Percentiles rank a stretch among this genome's conserved stretches.
Conservation (phyloP, 345 rosid species). For the Moricandia moricandioides region DNA sequence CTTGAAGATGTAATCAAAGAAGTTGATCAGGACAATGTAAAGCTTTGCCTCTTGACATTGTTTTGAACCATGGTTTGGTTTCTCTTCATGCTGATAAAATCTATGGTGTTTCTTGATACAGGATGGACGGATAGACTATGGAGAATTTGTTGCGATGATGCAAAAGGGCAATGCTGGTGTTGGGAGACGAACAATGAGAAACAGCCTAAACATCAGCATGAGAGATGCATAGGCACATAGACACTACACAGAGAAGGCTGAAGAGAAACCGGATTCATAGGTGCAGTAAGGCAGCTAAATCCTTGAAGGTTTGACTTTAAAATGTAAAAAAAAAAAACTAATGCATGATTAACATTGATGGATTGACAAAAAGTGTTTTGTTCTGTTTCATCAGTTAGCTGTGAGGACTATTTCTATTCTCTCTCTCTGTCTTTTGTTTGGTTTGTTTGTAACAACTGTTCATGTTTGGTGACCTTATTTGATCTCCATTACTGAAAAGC, state of each 20-base stretch:
- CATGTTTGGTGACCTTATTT: conserved; percentile 21
- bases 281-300: conserved; percentile 9
- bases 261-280: background rate
- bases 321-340: conserved; percentile 14
- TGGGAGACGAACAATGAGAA: conserved; percentile 96
- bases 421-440: conserved; percentile 21
- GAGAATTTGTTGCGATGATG: conserved; percentile 99
- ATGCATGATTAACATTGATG: conserved; percentile 14
- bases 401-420: background rate
- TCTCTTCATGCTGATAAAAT: background rate
- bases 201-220: conserved; percentile 92
- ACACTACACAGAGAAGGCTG: conserved; percentile 3
- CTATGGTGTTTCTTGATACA: conserved; percentile 3
- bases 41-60: conserved; percentile 22
- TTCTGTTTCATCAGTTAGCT: conserved; percentile 25
- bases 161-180: conserved; percentile 91
- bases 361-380: conserved; percentile 13
- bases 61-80: background rate
- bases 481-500: conserved; percentile 19
- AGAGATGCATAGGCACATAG: conserved; percentile 52
- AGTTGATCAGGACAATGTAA: conserved; percentile 97
- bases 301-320: conserved; percentile 21
- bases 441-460: conserved; percentile 31
- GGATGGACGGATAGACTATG: conserved; percentile 97
- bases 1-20: conserved; percentile 93